A percentile compares a stretch with the other conserved stretches of the same genome.
These are phyloP conservation scores for Singerocomus rubriflavus DNA, from an alignment of 1,284 basidiomycete genomes.

Conservation along the genomic window DNA sequence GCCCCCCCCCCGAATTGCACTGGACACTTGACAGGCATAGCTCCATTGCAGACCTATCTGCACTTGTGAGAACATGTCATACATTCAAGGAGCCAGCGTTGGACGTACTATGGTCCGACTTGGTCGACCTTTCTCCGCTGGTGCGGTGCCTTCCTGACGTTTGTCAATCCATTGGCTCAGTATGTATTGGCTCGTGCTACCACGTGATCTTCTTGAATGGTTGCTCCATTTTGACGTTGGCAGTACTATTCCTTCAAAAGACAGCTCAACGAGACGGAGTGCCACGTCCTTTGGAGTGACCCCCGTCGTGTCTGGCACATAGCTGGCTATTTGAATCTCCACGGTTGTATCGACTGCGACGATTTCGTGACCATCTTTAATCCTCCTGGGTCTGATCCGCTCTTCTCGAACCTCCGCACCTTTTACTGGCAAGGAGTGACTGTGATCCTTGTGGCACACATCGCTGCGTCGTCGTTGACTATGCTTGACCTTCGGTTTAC, in stretches of 20 bases:
- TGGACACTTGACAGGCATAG: neutral
- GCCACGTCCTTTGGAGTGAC: slow-evolving; percentile 8
- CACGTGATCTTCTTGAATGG: neutral
- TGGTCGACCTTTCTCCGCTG: slow-evolving; percentile 9
- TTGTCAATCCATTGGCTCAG: neutral
- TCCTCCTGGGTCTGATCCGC: neutral
- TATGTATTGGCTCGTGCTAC: neutral
- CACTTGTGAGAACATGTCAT: slow-evolving; percentile 9
- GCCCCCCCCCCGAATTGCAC: neutral
- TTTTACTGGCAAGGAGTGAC: neutral
- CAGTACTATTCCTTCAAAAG: neutral
- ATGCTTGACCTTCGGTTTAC: neutral
- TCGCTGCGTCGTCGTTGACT: neutral
- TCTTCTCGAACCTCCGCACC: slow-evolving; percentile 3
- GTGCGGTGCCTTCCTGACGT: slow-evolving; percentile 5
- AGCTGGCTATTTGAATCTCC: neutral
- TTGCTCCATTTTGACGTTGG: neutral
- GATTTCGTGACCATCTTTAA: neutral
- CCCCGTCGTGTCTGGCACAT: slow-evolving; percentile 9
- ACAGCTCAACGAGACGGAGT: slow-evolving; percentile 1
- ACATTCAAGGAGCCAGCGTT: slow-evolving; percentile 11
- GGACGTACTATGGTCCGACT: slow-evolving; percentile 13
- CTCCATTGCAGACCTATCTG: neutral
- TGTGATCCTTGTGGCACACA: neutral
- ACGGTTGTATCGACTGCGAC: neutral